A percentile compares a stretch with the other conserved stretches of the same genome.
phyloP scores from a whole-genome alignment of 2,329 filamentous ascomycete genomes.

The Microascus cirrosus region DNA sequence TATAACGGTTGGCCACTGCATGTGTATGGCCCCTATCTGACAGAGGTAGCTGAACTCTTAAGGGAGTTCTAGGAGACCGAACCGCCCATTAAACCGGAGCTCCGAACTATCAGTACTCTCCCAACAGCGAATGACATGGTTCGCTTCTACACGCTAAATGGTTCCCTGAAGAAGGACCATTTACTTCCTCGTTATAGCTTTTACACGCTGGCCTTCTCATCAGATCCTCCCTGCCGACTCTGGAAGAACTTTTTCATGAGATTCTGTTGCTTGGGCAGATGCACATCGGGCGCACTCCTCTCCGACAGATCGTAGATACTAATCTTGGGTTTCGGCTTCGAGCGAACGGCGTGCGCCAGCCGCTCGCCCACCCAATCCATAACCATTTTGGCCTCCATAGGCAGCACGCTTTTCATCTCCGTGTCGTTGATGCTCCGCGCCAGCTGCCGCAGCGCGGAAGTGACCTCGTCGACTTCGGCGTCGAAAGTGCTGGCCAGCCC shows the following conservation, averaged over 20 bases:
- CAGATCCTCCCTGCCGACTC: constrained; percentile 11
- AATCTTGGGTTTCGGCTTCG: constrained; percentile 42
- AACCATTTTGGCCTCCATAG: constrained; percentile 66
- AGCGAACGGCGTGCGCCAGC: constrained; percentile 59
- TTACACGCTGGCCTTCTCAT: not conserved
- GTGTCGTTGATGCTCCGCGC: constrained; percentile 59
- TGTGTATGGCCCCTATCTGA: not conserved
- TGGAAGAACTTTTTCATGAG: constrained; percentile 37
- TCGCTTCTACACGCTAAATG: too few relatives aligned
- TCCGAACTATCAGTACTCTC: too few relatives aligned
- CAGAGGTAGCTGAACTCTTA: not conserved
- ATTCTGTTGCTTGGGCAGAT: constrained; percentile 30
- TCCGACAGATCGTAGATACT: constrained; percentile 33
- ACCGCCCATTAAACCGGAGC: too few relatives aligned
- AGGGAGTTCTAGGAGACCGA: too few relatives aligned
- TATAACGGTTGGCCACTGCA: not conserved
- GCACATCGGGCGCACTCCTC: constrained; percentile 21
- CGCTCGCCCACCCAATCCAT: constrained; percentile 67
- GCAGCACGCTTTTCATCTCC: constrained; percentile 59
- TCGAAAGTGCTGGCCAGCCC: constrained; percentile 48
- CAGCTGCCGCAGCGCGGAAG: constrained; percentile 43
- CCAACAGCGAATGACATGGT: too few relatives aligned
- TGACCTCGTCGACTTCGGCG: constrained; percentile 55
- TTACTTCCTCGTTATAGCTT: too few relatives aligned
- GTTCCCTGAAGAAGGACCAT: too few relatives aligned